Percentiles rank a stretch among this genome's conserved stretches.
Evolutionary conservation across 2,329 filamentous ascomycete genomes (phyloP).

Genomic region (Phyllosticta capitalensis): DNA sequence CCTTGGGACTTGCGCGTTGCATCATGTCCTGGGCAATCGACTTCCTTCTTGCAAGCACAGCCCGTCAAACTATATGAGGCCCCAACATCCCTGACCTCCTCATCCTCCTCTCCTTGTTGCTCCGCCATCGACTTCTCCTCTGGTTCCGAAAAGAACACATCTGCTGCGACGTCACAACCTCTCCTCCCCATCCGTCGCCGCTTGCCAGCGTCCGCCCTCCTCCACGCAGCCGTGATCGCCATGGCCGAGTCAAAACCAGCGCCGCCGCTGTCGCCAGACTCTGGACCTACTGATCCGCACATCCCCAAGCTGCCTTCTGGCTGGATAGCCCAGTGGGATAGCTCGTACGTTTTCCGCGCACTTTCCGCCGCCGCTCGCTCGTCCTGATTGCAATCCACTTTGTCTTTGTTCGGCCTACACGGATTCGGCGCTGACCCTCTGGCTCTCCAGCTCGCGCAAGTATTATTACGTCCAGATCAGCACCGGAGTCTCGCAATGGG

Average conservation of each 20-base stretch:
- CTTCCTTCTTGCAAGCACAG: not conserved
- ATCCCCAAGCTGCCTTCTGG: constrained; percentile 29
- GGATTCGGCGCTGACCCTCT: constrained; percentile 3
- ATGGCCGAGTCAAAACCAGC: constrained; percentile 4
- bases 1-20: not conserved
- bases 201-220: constrained; percentile 1
- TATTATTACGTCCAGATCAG: constrained; percentile 56
- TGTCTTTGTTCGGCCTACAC: constrained; percentile 20
- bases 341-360: constrained; percentile 20
- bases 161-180: not conserved
- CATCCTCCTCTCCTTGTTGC: not conserved
- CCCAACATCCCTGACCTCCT: not conserved
- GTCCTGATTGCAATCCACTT: constrained; percentile 14
- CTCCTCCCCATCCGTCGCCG: not conserved
- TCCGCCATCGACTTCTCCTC: not conserved
- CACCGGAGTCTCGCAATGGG: constrained; percentile 64
- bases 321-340: constrained; percentile 34
- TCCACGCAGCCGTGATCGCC: constrained; percentile 1
- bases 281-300: constrained; percentile 29
- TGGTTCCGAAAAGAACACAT: too few relatives aligned
- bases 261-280: constrained; percentile 23
- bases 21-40: not conserved
- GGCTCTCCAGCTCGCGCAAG: constrained; percentile 28
- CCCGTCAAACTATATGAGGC: not conserved
- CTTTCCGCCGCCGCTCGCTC: not conserved